Percentiles rank a stretch among this genome's conserved stretches.
phyloP scores from a whole-genome alignment of 345 rosid genomes.

The Draba incana region DNA sequence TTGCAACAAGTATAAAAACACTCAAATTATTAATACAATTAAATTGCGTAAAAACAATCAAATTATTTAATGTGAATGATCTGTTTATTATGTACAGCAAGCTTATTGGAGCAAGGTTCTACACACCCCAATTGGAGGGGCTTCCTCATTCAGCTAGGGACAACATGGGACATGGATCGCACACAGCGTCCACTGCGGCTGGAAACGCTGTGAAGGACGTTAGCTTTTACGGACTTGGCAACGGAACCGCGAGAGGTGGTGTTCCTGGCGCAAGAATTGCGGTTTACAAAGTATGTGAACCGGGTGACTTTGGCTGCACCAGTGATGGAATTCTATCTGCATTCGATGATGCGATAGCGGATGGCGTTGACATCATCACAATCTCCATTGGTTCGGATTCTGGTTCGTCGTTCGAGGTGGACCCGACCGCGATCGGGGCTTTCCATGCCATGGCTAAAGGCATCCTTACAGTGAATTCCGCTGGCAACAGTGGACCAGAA shows the following conservation, averaged over 20 bases:
- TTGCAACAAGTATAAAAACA: conserved; percentile 56
- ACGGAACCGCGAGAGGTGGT: conserved; percentile 58
- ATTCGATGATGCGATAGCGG: conserved; percentile 55
- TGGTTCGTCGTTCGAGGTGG: background rate
- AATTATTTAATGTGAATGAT: conserved; percentile 21
- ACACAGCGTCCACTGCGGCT: conserved; percentile 66
- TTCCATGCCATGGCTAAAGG: conserved; percentile 65
- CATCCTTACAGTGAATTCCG: conserved; percentile 51
- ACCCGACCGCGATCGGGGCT: conserved; percentile 48
- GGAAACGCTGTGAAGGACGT: conserved; percentile 47
- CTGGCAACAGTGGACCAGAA: conserved; percentile 48
- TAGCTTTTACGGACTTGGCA: conserved; percentile 49
- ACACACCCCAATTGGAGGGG: conserved; percentile 37
- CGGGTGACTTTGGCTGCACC: background rate
- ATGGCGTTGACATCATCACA: conserved; percentile 47
- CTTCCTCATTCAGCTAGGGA: conserved; percentile 30
- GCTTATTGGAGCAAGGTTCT: conserved; percentile 42
- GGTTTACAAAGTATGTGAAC: conserved; percentile 48
- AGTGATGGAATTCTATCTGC: conserved; percentile 41
- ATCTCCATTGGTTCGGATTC: conserved; percentile 35
- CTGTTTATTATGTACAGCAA: conserved; percentile 31
- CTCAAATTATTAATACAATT: background rate
- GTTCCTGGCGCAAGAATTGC: conserved; percentile 61
- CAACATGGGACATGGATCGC: conserved; percentile 49
- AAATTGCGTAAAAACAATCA: background rate